Base-by-base conservation (phyloP, 768 basidiomycete genomes). In the Gelatoporia subvermispora region DNA sequence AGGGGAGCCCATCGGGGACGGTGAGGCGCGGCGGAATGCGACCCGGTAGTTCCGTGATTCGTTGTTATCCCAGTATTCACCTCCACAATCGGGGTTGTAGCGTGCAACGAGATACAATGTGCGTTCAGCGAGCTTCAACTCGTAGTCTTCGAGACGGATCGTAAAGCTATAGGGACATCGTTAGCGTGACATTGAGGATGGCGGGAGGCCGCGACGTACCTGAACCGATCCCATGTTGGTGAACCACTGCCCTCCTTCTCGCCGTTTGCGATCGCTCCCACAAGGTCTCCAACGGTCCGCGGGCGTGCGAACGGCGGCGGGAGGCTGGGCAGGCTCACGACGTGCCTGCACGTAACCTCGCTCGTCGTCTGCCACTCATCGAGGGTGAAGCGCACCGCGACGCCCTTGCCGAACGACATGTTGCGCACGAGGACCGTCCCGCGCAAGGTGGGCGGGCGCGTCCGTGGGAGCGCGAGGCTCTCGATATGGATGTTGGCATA, bases 31-130 rank as follows among this genome's bases (percentile, higher is more conserved):
- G 3, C 67, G 64, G 68, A 97, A 98, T 21, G 67, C 73, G 45
- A 96, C 69, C 21, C 77, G 71, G 71, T 94, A 97, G 63, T 98
- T 94, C 53, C 63, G 54, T 0, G 83, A 84, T 3, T 56, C 67
- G 57, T 95, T 95, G 63, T 93, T 94, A 68, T 98, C 95, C 95
- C 95, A 98, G 76, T 85, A 88, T 69, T 98, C 94, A 1, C 78
- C 78, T 16, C 74, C 78, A 8, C 67, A 60, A 59, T 75, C 65
- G 60, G 60, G 55, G 39, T 52, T 45, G 45, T 75, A 83, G 41
- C 88, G 68, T 9, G 76, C 76, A 47, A 79, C 85, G 15, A 88
- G 68, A 73, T 72, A 85, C 45, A 89, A 62, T 2, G 73, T 77
- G 24, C 82, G 69, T 0, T 72, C 68, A 18, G 68, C 63, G 8